Conservation (phyloP, 306 rosid species). For the Quercus robur region DNA sequence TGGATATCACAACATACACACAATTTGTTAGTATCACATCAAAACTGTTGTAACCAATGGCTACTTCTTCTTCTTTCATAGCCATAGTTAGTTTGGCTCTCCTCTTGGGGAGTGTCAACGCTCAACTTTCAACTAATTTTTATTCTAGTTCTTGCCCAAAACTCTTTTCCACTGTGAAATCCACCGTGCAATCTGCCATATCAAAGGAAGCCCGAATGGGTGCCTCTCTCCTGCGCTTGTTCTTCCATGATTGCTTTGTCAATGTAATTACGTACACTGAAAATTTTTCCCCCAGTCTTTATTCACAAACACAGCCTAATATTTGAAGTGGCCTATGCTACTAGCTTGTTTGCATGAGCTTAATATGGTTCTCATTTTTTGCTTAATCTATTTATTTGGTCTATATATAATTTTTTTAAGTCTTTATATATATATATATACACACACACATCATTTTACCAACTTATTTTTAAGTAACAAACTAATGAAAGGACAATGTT, state of each 20-base stretch:
- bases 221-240: slow-evolving; percentile 89
- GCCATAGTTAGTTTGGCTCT: slow-evolving; percentile 23
- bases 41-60: slow-evolving; percentile 4
- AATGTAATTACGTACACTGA: slow-evolving; percentile 51
- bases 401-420: too few relatives aligned
- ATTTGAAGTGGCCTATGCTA: too few relatives aligned
- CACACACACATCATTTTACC: too few relatives aligned
- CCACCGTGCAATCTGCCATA: slow-evolving; percentile 52
- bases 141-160: slow-evolving; percentile 64
- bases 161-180: slow-evolving; percentile 49
- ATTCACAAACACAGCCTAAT: too few relatives aligned
- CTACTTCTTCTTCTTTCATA: slow-evolving; percentile 12
- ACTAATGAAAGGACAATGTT: too few relatives aligned
- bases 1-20: not conserved
- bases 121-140: slow-evolving; percentile 52
- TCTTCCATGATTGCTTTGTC: slow-evolving; percentile 90
- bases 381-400: too few relatives aligned
- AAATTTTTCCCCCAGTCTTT: too few relatives aligned
- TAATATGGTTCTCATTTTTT: too few relatives aligned
- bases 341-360: too few relatives aligned
- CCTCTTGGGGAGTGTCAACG: slow-evolving; percentile 34
- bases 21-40: not conserved
- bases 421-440: too few relatives aligned
- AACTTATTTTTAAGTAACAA: too few relatives aligned
- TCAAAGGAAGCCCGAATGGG: slow-evolving; percentile 80